Percentiles rank a stretch among this genome's conserved stretches.
Conservation (phyloP, 2,329 filamentous ascomycete genomes). For the Hortaea sp. region DNA sequence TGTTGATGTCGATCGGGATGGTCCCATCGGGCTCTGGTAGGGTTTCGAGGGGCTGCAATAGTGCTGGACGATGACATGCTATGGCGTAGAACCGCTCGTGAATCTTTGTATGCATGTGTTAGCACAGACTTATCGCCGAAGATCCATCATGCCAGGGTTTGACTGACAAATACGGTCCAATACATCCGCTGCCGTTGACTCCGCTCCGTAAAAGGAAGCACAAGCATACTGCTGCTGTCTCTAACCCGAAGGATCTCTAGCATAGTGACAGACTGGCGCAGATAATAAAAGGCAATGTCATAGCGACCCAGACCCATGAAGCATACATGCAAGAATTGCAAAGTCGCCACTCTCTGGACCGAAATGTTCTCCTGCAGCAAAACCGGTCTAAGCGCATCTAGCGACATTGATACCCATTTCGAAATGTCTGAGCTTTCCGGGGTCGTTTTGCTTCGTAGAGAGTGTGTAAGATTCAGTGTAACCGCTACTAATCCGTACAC, state of each 20-base stretch:
- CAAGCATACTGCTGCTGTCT: not conserved
- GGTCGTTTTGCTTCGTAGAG: too few species aligned
- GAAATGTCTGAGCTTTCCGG: too few species aligned
- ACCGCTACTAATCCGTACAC: not conserved
- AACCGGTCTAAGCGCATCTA: too few species aligned
- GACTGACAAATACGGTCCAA: not conserved
- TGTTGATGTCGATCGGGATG: not conserved
- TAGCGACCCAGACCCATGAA: not conserved
- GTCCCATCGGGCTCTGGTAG: not conserved
- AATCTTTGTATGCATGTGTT: not conserved
- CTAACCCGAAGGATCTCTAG: not conserved
- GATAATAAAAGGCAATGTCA: not conserved
- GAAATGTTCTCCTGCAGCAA: too few species aligned
- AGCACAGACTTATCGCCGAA: too few species aligned
- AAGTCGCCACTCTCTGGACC: too few species aligned
- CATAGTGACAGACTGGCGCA: not conserved
- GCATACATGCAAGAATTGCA: not conserved
- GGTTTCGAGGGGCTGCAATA: not conserved
- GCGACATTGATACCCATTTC: too few species aligned
- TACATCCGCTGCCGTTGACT: not conserved
- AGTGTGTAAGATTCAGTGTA: not conserved
- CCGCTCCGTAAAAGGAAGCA: not conserved
- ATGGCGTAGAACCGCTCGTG: not conserved
- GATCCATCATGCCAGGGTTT: too few species aligned
- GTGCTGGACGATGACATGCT: not conserved